Evolutionary conservation across 2,329 filamentous ascomycete species (phyloP).

Genomic region (Macrophomina pseudophaseolina): DNA sequence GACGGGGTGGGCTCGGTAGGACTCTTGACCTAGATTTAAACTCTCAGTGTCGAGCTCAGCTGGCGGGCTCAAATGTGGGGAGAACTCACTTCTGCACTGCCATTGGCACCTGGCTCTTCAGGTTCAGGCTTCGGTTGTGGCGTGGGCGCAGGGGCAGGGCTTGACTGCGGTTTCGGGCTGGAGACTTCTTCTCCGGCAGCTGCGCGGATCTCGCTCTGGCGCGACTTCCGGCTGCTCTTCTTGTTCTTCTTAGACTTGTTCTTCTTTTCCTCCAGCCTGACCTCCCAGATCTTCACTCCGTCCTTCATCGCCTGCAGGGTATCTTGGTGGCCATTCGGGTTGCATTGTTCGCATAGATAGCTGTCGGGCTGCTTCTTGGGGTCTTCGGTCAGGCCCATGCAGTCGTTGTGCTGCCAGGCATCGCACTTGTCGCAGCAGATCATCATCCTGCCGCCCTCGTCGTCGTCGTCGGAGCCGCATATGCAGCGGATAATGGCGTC

Average conservation of each 20-base stretch:
- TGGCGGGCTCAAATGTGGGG: not conserved
- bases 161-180: constrained; percentile 31
- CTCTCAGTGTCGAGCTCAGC: not conserved
- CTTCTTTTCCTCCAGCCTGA: constrained; percentile 64
- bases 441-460: constrained; percentile 88
- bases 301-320: constrained; percentile 77
- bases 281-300: constrained; percentile 87
- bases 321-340: constrained; percentile 79
- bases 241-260: constrained; percentile 62
- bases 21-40: constrained; percentile 15
- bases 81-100: constrained; percentile 16
- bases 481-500: constrained; percentile 89
- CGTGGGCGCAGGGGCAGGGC: constrained; percentile 26
- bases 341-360: constrained; percentile 93
- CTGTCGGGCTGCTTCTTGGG: constrained; percentile 54
- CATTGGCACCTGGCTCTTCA: constrained; percentile 27
- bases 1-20: constrained; percentile 19
- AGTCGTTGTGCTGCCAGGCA: constrained; percentile 97
- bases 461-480: constrained; percentile 85
- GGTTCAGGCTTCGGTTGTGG: constrained; percentile 30
- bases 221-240: constrained; percentile 66
- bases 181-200: constrained; percentile 50
- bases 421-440: constrained; percentile 92
- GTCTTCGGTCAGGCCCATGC: constrained; percentile 82
- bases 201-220: constrained; percentile 63